Evolutionary conservation across 2,329 filamentous ascomycete genomes (phyloP), one percentile per base, ranked within the genome.

Genomic region (Ceratocystis papillata): DNA sequence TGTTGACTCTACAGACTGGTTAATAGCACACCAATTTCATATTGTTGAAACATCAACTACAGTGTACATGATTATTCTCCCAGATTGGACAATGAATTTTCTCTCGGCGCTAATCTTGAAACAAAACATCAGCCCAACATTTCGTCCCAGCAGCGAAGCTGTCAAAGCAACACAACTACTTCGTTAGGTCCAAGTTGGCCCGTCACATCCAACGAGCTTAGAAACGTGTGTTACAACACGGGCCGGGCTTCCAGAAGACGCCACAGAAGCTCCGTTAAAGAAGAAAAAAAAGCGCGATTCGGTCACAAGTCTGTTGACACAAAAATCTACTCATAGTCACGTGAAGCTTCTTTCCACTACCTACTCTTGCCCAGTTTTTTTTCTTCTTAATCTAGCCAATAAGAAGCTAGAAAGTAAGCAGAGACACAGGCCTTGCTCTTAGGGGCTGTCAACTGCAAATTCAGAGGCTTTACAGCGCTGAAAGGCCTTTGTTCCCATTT

Each of bases 401-500:
- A n/a, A 65, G 55, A 33, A 28, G n/a, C 30, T n/a, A 46, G 62
- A n/a, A 67, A 67, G 63, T 67, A 67, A 67, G 62, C 65, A 67
- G 55, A 67, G 53, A 62, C 37, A 5, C 7, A 20, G 50, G 57
- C 37, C 22, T 4, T n/a, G n/a, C 22, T 22, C 22, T n/a, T n/a
- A 50, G 17, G n/a, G 46, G 46, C 46, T 20, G 33, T 22, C 46
- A 22, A 20, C 46, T 50, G 46, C 46, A 20, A 50, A 20, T 50
- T 50, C 5, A n/a, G n/a, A 50, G 46, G 46, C 46, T n/a, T 22
- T 50, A 20, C n/a, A 22, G 46, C 46, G 17, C 46, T 50, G 46
- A 20, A 22, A 50, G 62, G 62, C 45, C n/a, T 10, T n/a, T 25
- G 41, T 48, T 48, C 28, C 41, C 61, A 30, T 48, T 53, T 50